Evolutionary conservation across 2,329 filamentous ascomycete genomes (phyloP), one percentile per base, ranked within the genome.

Genomic region (Pseudocercospora fuligena): DNA sequence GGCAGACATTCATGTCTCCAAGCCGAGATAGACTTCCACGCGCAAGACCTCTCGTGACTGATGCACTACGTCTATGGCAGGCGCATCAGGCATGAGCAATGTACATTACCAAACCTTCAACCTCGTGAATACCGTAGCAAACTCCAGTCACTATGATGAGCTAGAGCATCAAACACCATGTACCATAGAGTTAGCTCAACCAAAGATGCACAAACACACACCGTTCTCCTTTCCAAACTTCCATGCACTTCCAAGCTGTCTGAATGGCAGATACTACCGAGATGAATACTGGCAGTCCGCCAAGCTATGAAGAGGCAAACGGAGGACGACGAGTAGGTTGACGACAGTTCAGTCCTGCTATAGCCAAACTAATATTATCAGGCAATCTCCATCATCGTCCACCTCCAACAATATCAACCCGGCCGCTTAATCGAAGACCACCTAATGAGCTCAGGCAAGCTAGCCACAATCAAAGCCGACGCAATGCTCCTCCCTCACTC

Each of bases 1-100:
- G 25, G 65, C 72, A 9, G 69, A 76, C 53, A 69, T 77, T 4
- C 43, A 60, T 47, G 54, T 66, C 33, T 63, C 62, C 25, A 63
- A 54, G 62, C 11, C 16, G 16, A n/a, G 9, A 21, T 43, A 19
- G 33, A 36, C 11, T 36, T 14, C 19, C 47, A 23, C 47, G 11
- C 11, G 47, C 21, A 14, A 25, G 21, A 27, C 14, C 6, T 43
- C 40, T 16, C 12, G 40, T 43, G 40, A 43, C 16, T 43, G 40
- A n/a, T 43, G 40, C 40, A 19, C 3, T 16, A 19, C 40, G 40
- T 16, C n/a, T 19, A 6, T 16, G 11, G 6, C 40, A 43, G 40
- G 16, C 16, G 40, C 40, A 43, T 11, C 6, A 43, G 40, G 5
- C 40, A 43, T 5, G 16, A 43, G 40, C 40, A 43, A 43, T 43